phyloP scores from a whole-genome alignment of 345 rosid species.

The Citrus hindsii region DNA sequence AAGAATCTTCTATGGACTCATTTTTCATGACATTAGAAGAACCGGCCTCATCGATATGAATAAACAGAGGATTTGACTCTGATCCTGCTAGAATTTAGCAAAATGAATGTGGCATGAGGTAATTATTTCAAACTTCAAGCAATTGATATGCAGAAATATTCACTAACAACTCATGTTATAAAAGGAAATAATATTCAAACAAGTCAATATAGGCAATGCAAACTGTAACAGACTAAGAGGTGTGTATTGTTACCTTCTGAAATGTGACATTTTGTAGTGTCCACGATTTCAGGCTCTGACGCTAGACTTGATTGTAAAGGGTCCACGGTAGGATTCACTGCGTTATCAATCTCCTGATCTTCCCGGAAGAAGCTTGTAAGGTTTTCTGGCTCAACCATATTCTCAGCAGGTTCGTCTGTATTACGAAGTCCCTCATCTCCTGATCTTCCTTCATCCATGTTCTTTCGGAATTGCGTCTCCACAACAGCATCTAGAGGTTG shows the following conservation, averaged over 20 bases:
- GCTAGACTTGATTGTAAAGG: conserved; percentile 21
- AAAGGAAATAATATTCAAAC: not conserved
- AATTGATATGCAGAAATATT: not conserved
- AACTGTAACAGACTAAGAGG: not conserved
- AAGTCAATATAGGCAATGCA: not conserved
- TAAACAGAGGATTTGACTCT: conserved; percentile 8
- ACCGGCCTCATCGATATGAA: conserved; percentile 11
- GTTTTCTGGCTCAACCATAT: conserved; percentile 14
- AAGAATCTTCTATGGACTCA: not conserved
- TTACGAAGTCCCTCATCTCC: conserved; percentile 12
- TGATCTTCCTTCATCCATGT: conserved; percentile 4
- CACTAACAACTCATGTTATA: not conserved
- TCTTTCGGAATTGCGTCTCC: conserved; percentile 21
- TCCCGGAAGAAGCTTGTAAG: conserved; percentile 6
- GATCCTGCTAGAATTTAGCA: conserved; percentile 23
- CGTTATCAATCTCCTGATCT: conserved; percentile 28
- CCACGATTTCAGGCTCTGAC: conserved; percentile 18
- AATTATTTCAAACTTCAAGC: not conserved
- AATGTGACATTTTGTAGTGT: not conserved
- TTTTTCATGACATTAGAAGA: conserved; percentile 13
- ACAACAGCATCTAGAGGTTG: conserved; percentile 23
- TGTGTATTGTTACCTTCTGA: conserved; percentile 27
- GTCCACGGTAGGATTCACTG: conserved; percentile 12
- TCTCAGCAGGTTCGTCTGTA: conserved; percentile 10
- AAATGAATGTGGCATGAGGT: not conserved